Evolutionary conservation across 345 rosid genomes (phyloP).

Genomic region (Excoecaria cochinchinensis): DNA sequence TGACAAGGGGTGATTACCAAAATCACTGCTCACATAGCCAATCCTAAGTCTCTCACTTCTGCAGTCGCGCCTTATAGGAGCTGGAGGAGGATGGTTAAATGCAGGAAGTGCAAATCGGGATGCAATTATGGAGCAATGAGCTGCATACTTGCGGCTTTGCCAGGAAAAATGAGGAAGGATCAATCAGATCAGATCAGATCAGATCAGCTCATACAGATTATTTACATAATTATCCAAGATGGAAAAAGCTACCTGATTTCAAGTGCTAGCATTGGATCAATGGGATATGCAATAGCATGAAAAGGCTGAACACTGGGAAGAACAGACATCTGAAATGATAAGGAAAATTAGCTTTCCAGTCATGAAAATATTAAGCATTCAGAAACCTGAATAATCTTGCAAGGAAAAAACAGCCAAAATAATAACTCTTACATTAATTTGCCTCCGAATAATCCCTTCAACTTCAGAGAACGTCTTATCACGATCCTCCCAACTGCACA

Average conservation of each 20-base stretch:
- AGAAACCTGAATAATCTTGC: background rate
- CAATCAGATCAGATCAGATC: conserved; percentile 2
- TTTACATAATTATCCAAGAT: background rate
- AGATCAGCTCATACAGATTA: background rate
- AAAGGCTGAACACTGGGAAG: conserved; percentile 98
- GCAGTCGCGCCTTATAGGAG: conserved; percentile 60
- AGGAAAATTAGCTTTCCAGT: background rate
- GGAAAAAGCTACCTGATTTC: conserved; percentile 69
- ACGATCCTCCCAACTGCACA: conserved; percentile 94
- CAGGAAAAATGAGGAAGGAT: conserved; percentile 5
- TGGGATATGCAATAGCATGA: conserved; percentile 98
- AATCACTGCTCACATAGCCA: conserved; percentile 97
- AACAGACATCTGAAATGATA: conserved; percentile 64
- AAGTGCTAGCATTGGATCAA: conserved; percentile 91
- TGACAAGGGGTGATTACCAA: conserved; percentile 95
- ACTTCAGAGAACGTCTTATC: conserved; percentile 79
- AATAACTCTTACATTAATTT: conserved; percentile 60
- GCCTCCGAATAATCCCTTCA: conserved; percentile 82
- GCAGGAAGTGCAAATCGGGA: conserved; percentile 79
- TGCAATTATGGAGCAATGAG: conserved; percentile 85
- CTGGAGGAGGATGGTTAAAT: conserved; percentile 63
- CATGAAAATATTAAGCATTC: background rate
- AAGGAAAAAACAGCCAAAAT: background rate
- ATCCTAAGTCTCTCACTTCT: conserved; percentile 73
- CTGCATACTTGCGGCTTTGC: conserved; percentile 89